Conservation (phyloP, 805 yeast species). For the Lipomyces yamanashiensis region DNA sequence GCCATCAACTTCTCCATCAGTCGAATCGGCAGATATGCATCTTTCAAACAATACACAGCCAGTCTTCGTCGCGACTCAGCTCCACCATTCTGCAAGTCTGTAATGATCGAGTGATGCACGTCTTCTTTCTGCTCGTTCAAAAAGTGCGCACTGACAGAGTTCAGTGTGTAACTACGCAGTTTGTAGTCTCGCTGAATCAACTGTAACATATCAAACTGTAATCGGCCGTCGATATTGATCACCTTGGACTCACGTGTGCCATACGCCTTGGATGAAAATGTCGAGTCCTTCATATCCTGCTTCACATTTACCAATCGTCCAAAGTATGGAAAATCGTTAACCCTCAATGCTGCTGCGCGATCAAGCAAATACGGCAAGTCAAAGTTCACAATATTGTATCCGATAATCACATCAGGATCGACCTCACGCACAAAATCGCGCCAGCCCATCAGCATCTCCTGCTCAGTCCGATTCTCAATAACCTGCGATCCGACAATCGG, state of each 20-base stretch:
- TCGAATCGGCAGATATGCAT: conserved; percentile 89
- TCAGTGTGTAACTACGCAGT: conserved; percentile 89
- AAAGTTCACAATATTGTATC: conserved; percentile 92
- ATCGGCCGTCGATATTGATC: conserved; percentile 91
- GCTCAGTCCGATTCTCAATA: conserved; percentile 72
- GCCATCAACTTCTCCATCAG: conserved; percentile 93
- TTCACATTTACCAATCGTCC: conserved; percentile 70
- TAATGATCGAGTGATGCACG: conserved; percentile 95
- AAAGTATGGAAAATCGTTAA: conserved; percentile 77
- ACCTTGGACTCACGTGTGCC: conserved; percentile 94
- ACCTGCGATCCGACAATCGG: conserved; percentile 94
- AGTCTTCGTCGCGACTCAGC: conserved; percentile 90
- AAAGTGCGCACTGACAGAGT: conserved; percentile 93
- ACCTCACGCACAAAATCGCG: conserved; percentile 77
- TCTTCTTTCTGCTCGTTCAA: conserved; percentile 96
- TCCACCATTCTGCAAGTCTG: conserved; percentile 90
- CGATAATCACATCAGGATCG: conserved; percentile 96
- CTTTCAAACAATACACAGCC: conserved; percentile 96
- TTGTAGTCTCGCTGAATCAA: conserved; percentile 94
- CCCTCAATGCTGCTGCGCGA: conserved; percentile 75
- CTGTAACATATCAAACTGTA: conserved; percentile 91
- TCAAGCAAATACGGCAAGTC: conserved; percentile 92
- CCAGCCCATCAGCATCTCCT: conserved; percentile 86
- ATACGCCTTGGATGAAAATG: conserved; percentile 91
- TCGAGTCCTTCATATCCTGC: conserved; percentile 80